A percentile compares a stretch with the other conserved stretches of the same genome.
These are phyloP conservation scores for Crithidia bombi DNA, from an alignment of 208 protist species.

Conservation along the genomic window DNA sequence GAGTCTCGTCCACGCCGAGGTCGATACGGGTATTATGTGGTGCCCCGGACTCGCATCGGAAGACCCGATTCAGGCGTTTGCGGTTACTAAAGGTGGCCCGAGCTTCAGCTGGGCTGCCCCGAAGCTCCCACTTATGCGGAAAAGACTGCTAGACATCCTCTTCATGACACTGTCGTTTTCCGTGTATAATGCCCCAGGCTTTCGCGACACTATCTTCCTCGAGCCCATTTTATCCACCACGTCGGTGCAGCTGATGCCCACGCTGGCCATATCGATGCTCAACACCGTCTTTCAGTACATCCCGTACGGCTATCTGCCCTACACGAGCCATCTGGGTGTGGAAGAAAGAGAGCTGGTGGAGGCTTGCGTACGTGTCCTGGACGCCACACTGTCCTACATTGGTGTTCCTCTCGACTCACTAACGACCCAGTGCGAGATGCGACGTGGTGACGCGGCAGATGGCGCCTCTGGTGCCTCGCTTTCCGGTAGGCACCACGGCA, in stretches of 20 bases:
- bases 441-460: neutral
- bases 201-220: conserved; percentile 77
- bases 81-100: conserved; percentile 1
- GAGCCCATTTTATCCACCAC: conserved; percentile 62
- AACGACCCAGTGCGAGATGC: neutral
- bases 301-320: conserved; percentile 78
- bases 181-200: conserved; percentile 52
- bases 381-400: conserved; percentile 63
- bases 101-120: conserved; percentile 12
- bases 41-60: conserved; percentile 55
- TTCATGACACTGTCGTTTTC: conserved; percentile 53
- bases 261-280: conserved; percentile 75
- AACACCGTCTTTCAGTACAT: conserved; percentile 75
- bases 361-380: conserved; percentile 56
- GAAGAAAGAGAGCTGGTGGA: conserved; percentile 64
- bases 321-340: conserved; percentile 71
- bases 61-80: conserved; percentile 40
- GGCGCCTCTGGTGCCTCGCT: neutral
- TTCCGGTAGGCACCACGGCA: neutral
- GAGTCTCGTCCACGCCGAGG: conserved; percentile 51
- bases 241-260: conserved; percentile 68
- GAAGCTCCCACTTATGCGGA: conserved; percentile 39
- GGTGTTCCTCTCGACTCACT: conserved; percentile 32
- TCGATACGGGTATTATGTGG: conserved; percentile 69
- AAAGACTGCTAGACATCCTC: conserved; percentile 61